phyloP scores from a whole-genome alignment of 2,329 filamentous ascomycete species.

The Pestalotiopsis sp. region DNA sequence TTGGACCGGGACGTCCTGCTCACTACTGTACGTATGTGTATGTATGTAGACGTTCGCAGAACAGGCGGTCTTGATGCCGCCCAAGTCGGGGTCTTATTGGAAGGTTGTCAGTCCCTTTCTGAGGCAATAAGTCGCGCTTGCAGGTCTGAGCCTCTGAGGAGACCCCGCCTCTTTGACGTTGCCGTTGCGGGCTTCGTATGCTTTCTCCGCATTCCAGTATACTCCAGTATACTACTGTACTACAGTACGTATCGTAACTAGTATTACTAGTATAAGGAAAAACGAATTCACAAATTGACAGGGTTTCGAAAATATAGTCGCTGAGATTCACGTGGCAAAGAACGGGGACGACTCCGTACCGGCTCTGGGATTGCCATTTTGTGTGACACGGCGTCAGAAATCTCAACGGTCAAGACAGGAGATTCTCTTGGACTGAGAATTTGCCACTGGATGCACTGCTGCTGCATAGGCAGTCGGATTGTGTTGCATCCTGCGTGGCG shows the following conservation, averaged over 20 bases:
- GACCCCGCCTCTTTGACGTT: not conserved
- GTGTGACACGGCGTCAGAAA: not conserved
- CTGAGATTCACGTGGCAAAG: not conserved
- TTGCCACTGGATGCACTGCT: not conserved
- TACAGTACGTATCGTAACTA: not conserved
- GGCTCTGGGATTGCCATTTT: not conserved
- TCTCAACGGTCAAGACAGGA: not conserved
- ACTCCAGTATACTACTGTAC: not conserved
- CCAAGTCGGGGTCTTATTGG: not conserved
- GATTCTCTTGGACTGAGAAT: not conserved
- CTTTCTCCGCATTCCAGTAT: not conserved
- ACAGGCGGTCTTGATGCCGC: not conserved
- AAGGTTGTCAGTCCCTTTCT: not conserved
- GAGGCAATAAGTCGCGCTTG: not conserved
- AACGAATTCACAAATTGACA: not conserved
- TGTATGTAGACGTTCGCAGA: not conserved
- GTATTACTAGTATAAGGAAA: not conserved
- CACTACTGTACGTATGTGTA: not conserved
- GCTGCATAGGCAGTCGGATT: not conserved
- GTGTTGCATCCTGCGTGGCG: not conserved
- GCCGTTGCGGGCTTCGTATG: not conserved
- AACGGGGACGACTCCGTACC: not conserved
- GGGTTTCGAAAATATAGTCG: not conserved
- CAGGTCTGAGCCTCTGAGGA: not conserved
- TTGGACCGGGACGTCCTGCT: not conserved